Conservation (phyloP, 805 yeast species). For the Zygosaccharomyces gambellarensis region DNA sequence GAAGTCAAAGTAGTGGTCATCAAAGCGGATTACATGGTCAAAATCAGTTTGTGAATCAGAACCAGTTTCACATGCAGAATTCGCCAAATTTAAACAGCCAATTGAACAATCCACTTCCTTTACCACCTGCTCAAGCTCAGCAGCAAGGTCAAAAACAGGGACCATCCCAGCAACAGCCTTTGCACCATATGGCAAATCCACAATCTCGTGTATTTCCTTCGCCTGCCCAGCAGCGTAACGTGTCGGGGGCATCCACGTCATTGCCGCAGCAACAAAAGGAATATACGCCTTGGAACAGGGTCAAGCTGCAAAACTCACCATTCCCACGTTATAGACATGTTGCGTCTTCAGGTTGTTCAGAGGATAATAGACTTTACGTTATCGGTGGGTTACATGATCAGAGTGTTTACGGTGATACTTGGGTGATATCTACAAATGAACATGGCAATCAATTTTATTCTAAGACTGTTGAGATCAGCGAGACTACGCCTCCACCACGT, state of each 20-base stretch:
- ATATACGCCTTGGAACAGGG: constrained; percentile 61
- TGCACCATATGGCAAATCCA: constrained; percentile 9
- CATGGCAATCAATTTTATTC: constrained; percentile 38
- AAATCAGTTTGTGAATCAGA: constrained; percentile 11
- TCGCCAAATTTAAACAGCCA: constrained; percentile 5
- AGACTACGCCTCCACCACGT: constrained; percentile 87
- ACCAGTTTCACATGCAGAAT: constrained; percentile 17
- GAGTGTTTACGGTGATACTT: constrained; percentile 90
- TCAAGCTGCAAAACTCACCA: constrained; percentile 67
- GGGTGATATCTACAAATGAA: constrained; percentile 61
- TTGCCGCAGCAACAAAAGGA: constrained; percentile 20
- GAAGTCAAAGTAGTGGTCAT: neutral
- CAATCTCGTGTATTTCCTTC: constrained; percentile 19
- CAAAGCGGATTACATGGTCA: constrained; percentile 9
- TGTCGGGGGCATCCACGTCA: constrained; percentile 29
- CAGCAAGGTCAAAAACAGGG: constrained; percentile 9
- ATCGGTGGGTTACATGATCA: constrained; percentile 96
- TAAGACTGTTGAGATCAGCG: constrained; percentile 60
- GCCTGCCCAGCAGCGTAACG: constrained; percentile 30
- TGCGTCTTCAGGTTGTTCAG: constrained; percentile 68
- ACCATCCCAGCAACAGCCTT: constrained; percentile 11
- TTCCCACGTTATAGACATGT: constrained; percentile 95
- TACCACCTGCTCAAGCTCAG: constrained; percentile 21
- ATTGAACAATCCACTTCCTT: constrained; percentile 8
- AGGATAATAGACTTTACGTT: constrained; percentile 73